Conservation (phyloP, 768 basidiomycete genomes). For the Epithele typhae region DNA sequence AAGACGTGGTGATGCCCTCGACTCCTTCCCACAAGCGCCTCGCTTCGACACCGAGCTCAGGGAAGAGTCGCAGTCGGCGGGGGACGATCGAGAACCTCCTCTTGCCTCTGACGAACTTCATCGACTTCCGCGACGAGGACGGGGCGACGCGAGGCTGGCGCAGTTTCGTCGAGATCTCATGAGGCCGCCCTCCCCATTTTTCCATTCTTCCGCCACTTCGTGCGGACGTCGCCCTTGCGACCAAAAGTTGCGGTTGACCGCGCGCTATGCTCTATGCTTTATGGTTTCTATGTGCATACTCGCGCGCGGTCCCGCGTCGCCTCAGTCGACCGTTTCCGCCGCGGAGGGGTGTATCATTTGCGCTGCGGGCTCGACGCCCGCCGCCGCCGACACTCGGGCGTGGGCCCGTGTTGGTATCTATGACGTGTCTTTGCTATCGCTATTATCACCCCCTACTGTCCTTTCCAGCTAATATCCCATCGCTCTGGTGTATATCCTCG, state of each 20-base stretch:
- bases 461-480: too few species aligned
- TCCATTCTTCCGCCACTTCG: not conserved
- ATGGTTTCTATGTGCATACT: too few species aligned
- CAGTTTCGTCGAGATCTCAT: constrained; percentile 56
- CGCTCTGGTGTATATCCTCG: too few species aligned
- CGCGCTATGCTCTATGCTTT: not conserved
- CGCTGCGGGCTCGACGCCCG: too few species aligned
- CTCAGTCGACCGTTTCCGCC: too few species aligned
- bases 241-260: not conserved
- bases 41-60: constrained; percentile 11
- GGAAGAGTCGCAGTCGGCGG: constrained; percentile 28
- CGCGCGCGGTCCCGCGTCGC: too few species aligned
- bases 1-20: constrained; percentile 17
- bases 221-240: not conserved
- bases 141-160: constrained; percentile 50
- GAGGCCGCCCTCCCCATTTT: not conserved
- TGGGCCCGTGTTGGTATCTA: too few species aligned
- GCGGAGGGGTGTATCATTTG: too few species aligned
- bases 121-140: constrained; percentile 51
- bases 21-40: not conserved
- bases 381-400: too few species aligned
- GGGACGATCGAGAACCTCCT: constrained; percentile 49
- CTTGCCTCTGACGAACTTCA: constrained; percentile 55
- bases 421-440: too few species aligned
- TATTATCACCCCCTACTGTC: too few species aligned